Conservation (phyloP, 352 stramenopile genomes). For the Pilasporangium apinafurcum region DNA sequence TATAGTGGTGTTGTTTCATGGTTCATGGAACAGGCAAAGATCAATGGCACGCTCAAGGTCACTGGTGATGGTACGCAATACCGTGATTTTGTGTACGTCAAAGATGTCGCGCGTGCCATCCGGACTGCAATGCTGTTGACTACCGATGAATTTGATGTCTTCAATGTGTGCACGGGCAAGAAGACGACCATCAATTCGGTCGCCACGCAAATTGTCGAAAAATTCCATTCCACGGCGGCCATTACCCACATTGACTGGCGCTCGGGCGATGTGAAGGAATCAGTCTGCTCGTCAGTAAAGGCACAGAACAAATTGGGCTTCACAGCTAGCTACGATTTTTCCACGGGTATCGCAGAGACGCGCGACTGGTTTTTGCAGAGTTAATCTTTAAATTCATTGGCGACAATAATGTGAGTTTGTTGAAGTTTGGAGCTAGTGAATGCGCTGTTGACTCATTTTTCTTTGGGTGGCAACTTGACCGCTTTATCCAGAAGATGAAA, state of each 20-base stretch:
- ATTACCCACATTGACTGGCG: constrained; percentile 69
- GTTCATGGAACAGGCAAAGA: constrained; percentile 86
- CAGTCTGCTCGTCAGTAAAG: constrained; percentile 66
- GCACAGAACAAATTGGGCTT: constrained; percentile 68
- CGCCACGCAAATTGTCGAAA: constrained; percentile 58
- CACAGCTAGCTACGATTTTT: constrained; percentile 56
- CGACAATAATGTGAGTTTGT: too few relatives aligned
- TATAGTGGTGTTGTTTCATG: constrained; percentile 82
- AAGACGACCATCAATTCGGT: constrained; percentile 67
- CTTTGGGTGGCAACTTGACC: too few relatives aligned
- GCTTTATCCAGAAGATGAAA: too few relatives aligned
- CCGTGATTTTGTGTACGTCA: constrained; percentile 84
- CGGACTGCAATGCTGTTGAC: constrained; percentile 67
- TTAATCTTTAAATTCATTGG: too few relatives aligned
- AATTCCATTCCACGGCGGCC: constrained; percentile 51
- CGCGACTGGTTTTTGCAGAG: constrained; percentile 70
- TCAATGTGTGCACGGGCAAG: constrained; percentile 79
- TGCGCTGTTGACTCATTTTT: too few relatives aligned
- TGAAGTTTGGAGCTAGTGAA: too few relatives aligned
- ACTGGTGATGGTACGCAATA: constrained; percentile 74
- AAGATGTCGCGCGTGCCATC: constrained; percentile 78
- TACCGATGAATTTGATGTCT: constrained; percentile 71
- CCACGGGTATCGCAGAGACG: constrained; percentile 58
- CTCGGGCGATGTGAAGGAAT: constrained; percentile 77
- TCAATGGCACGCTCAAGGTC: constrained; percentile 76